Percentiles rank a stretch among this genome's conserved stretches.
Evolutionary conservation across 106 monocot species (phyloP).

Genomic region (Allium fistulosum): DNA sequence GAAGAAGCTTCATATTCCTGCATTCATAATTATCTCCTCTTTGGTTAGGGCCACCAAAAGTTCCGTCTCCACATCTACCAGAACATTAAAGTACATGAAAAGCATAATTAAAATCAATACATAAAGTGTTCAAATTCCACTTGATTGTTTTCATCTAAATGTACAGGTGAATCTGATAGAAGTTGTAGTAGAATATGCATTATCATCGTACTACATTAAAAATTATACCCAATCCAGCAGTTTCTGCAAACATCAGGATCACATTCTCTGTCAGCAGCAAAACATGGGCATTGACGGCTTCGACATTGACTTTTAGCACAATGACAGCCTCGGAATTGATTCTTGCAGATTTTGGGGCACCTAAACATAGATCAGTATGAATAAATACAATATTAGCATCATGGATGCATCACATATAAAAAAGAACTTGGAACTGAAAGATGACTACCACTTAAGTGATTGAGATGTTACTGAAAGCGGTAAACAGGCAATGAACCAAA

Average conservation of each 20-base stretch:
- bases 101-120: neutral
- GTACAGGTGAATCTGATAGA: no score
- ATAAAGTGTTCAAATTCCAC: neutral
- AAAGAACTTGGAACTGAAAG: conserved; percentile 2
- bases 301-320: conserved; percentile 98
- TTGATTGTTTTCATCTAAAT: neutral
- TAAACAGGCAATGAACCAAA: neutral
- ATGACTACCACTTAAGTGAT: neutral
- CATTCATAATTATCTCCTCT: conserved; percentile 99
- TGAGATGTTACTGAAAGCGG: neutral
- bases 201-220: neutral
- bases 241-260: conserved; percentile 97
- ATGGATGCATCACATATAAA: neutral
- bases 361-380: conserved; percentile 17
- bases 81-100: neutral
- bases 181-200: no score
- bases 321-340: conserved; percentile 92
- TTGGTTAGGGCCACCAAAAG: conserved; percentile 77
- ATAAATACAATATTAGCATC: conserved; percentile 4
- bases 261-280: conserved; percentile 99
- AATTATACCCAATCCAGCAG: conserved; percentile 89
- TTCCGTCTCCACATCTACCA: conserved; percentile 89
- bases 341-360: conserved; percentile 93
- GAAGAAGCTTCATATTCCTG: conserved; percentile 87
- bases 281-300: conserved; percentile 97